These are phyloP conservation scores for Syzygium aromaticum DNA, from an alignment of 345 rosid species.

Conservation along the genomic window DNA sequence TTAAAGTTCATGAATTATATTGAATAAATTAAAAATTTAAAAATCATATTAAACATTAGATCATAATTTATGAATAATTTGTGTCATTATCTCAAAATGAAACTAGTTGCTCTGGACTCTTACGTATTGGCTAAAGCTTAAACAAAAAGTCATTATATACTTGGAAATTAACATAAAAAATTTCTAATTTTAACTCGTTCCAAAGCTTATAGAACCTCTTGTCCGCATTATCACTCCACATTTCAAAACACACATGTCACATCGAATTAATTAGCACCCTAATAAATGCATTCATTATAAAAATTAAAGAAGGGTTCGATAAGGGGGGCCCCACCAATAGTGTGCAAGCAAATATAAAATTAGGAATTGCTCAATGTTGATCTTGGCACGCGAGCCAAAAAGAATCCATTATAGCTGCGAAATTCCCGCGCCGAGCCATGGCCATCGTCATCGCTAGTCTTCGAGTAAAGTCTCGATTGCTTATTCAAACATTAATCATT, in stretches of 20 bases:
- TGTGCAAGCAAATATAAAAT: background rate
- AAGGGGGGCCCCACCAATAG: background rate
- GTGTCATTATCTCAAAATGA: background rate
- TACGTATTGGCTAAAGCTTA: background rate
- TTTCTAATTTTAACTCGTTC: background rate
- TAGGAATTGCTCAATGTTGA: background rate
- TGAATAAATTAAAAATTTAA: too few relatives aligned
- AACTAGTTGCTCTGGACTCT: background rate
- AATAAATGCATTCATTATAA: background rate
- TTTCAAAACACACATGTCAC: background rate
- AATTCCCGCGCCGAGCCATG: background rate
- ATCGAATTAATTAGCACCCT: background rate
- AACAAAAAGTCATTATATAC: background rate
- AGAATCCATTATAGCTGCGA: background rate
- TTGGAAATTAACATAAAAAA: background rate
- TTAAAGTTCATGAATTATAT: too few relatives aligned
- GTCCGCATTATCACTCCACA: background rate
- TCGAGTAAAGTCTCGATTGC: background rate
- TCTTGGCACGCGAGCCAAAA: background rate
- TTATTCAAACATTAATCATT: background rate
- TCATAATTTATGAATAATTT: too few relatives aligned
- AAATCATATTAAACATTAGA: rapidly evolving
- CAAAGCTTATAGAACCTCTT: background rate
- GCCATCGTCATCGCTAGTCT: background rate
- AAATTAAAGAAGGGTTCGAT: background rate